These are phyloP conservation scores for Secale cereale DNA, from an alignment of 176 grass and related monocot genomes.

Conservation along the genomic window DNA sequence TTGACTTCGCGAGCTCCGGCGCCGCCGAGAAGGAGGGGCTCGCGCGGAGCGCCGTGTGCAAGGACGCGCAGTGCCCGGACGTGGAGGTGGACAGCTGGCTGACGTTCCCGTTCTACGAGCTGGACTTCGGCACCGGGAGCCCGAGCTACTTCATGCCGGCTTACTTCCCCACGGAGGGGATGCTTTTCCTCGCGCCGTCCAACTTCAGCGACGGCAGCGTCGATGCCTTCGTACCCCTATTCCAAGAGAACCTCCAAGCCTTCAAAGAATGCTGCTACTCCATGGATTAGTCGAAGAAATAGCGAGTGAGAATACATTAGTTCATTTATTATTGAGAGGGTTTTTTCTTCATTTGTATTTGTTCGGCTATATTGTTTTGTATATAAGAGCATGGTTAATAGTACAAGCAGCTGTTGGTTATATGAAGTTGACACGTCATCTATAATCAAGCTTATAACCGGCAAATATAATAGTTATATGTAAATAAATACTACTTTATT, in stretches of 20 bases:
- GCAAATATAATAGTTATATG: no score
- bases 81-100: conserved; percentile 80
- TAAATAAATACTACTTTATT: no score
- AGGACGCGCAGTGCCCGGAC: conserved; percentile 58
- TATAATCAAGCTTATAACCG: no score
- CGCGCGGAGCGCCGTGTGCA: conserved; percentile 27
- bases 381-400: no score
- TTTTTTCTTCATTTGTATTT: no score
- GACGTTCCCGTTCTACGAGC: conserved; percentile 67
- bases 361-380: no score
- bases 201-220: conserved; percentile 66
- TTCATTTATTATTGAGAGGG: no score
- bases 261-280: conserved; percentile 66
- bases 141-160: conserved; percentile 76
- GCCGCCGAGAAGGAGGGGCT: conserved; percentile 42
- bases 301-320: no score
- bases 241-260: conserved; percentile 45
- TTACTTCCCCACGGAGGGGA: conserved; percentile 61
- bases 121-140: conserved; percentile 69
- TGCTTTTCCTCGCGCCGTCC: conserved; percentile 58
- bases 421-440: no score
- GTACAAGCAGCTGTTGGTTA: no score
- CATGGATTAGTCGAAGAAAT: no score
- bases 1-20: conserved; percentile 68
- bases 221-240: conserved; percentile 68